Evolutionary conservation across 192 early-diverging fungal genomes (phyloP).

Genomic region (Podila minutissima): DNA sequence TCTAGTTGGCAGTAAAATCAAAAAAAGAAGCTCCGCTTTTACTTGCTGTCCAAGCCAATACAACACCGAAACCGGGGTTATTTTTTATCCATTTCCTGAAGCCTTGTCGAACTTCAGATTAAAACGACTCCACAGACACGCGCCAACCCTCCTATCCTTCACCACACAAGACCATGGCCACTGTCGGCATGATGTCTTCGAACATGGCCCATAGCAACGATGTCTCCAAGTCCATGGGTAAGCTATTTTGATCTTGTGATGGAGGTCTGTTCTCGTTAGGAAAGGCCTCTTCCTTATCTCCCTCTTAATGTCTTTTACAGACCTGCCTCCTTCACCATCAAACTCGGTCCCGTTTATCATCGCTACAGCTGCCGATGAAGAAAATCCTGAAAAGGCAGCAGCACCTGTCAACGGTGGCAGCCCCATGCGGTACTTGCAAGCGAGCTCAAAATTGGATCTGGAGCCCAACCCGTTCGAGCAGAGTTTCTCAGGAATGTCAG

Average conservation of each 20-base stretch:
- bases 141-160: conserved; percentile 24
- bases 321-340: conserved; percentile 33
- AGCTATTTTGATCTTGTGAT: neutral
- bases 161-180: conserved; percentile 27
- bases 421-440: conserved; percentile 25
- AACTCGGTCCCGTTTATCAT: conserved; percentile 42
- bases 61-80: neutral
- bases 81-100: neutral
- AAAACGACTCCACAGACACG: neutral
- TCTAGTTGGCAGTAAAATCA: neutral
- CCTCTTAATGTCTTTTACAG: neutral
- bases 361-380: conserved; percentile 27
- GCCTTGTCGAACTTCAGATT: conserved; percentile 6
- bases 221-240: conserved; percentile 26
- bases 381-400: conserved; percentile 18
- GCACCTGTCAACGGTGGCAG: conserved; percentile 23
- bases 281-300: no score
- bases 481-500: conserved; percentile 66
- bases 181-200: conserved; percentile 7
- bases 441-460: conserved; percentile 72
- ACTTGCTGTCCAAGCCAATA: neutral
- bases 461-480: conserved; percentile 93
- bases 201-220: conserved; percentile 7
- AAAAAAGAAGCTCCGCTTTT: conserved; percentile 1
- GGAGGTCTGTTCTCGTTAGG: neutral